Conservation (phyloP, 352 stramenopile species). For the Phytophthora pinifolia region DNA sequence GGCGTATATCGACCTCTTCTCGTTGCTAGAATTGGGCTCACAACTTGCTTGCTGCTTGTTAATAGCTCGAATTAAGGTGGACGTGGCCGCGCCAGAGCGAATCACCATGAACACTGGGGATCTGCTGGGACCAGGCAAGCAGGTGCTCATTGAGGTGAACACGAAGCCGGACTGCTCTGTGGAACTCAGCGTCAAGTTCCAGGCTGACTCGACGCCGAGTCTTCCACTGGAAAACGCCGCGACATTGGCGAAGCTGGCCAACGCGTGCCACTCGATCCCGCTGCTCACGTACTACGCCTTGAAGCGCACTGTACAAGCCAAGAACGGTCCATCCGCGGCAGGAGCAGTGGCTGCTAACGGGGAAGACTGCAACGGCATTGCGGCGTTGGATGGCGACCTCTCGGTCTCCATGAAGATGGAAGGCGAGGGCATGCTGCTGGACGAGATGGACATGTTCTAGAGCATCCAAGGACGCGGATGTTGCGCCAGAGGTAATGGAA, state of each 20-base stretch:
- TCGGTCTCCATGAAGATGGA: slow-evolving; percentile 83
- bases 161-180: slow-evolving; percentile 66
- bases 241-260: slow-evolving; percentile 51
- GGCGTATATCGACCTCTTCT: too few species aligned
- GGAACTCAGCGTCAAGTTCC: slow-evolving; percentile 61
- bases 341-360: slow-evolving; percentile 27
- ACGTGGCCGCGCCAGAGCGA: slow-evolving; percentile 71
- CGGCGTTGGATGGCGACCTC: slow-evolving; percentile 70
- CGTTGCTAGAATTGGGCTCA: background rate
- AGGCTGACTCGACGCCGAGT: slow-evolving; percentile 30
- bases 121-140: slow-evolving; percentile 49
- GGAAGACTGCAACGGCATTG: slow-evolving; percentile 77
- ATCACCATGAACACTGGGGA: slow-evolving; percentile 81
- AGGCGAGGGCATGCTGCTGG: slow-evolving; percentile 79
- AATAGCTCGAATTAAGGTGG: slow-evolving; percentile 75
- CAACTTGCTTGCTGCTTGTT: background rate
- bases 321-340: slow-evolving; percentile 33
- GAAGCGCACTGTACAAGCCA: slow-evolving; percentile 51
- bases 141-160: slow-evolving; percentile 72
- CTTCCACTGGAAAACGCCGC: slow-evolving; percentile 41
- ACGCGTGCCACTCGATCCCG: slow-evolving; percentile 72
- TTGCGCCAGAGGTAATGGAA: too few species aligned
- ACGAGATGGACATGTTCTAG: slow-evolving; percentile 88
- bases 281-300: slow-evolving; percentile 78
- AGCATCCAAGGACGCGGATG: background rate